Conservation (phyloP, 768 basidiomycete species). For the Leccinum ochraceum region DNA sequence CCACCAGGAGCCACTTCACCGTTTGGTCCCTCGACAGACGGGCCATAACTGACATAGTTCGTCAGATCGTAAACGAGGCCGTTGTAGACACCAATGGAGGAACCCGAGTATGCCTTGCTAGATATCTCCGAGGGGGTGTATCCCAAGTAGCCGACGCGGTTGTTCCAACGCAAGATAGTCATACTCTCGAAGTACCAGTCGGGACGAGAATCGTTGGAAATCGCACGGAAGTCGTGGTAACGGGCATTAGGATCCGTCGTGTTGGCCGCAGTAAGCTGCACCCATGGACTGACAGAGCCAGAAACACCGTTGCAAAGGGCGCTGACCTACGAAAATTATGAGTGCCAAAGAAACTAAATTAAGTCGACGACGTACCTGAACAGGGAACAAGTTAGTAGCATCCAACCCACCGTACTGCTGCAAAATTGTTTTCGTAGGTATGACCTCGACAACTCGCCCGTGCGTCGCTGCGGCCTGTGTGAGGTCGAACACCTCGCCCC, state of each 20-base stretch:
- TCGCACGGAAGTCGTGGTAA: constrained; percentile 96
- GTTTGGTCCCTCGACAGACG: constrained; percentile 50
- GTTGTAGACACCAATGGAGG: constrained; percentile 83
- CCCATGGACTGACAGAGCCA: constrained; percentile 82
- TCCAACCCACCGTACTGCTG: constrained; percentile 81
- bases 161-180: constrained; percentile 89
- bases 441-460: constrained; percentile 64
- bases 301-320: constrained; percentile 88
- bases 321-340: constrained; percentile 57
- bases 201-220: constrained; percentile 85
- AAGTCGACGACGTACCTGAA: constrained; percentile 60
- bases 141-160: constrained; percentile 87
- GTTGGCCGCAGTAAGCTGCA: constrained; percentile 77
- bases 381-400: constrained; percentile 84
- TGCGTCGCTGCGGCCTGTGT: constrained; percentile 67
- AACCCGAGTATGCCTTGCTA: constrained; percentile 62
- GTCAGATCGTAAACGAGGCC: constrained; percentile 87
- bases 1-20: constrained; percentile 45
- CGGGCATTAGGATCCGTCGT: constrained; percentile 70
- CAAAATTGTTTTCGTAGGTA: constrained; percentile 72
- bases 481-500: constrained; percentile 95
- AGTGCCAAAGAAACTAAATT: background rate
- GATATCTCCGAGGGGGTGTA: constrained; percentile 75
- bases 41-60: constrained; percentile 71
- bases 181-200: constrained; percentile 99